phyloP scores from a whole-genome alignment of 2,329 filamentous ascomycete genomes.

The Davidsoniella virescens region DNA sequence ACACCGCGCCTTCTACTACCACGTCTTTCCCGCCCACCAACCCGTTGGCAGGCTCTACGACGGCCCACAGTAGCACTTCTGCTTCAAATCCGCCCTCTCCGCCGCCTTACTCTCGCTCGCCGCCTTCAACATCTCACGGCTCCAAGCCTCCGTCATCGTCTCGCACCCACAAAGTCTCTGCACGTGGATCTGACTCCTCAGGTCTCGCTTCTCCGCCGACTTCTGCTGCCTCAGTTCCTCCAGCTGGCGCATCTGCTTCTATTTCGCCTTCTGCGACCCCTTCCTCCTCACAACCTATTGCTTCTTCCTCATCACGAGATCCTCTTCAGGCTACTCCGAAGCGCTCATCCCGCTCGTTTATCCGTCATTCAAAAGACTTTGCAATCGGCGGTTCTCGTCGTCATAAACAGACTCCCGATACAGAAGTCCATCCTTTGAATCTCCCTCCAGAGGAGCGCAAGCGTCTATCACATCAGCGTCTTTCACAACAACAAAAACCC shows the following conservation, averaged over 20 bases:
- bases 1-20: background rate
- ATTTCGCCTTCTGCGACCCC: background rate
- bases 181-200: conserved; percentile 1
- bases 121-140: conserved; percentile 3
- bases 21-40: background rate
- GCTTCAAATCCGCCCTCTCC: conserved; percentile 6
- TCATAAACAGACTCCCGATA: conserved; percentile 35
- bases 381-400: conserved; percentile 30
- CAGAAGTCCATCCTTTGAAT: conserved; percentile 73
- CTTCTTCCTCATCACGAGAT: conserved; percentile 1
- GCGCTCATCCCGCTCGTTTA: conserved; percentile 22
- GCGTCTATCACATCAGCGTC: conserved; percentile 37
- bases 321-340: conserved; percentile 3
- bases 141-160: conserved; percentile 6
- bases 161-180: conserved; percentile 5
- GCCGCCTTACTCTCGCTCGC: conserved; percentile 10
- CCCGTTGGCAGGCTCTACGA: no score
- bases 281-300: background rate
- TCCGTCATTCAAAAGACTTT: conserved; percentile 32
- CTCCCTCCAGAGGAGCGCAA: conserved; percentile 78
- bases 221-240: background rate
- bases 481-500: conserved; percentile 6
- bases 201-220: background rate
- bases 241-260: background rate
- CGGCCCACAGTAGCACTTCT: background rate